A percentile compares a stretch with the other conserved stretches of the same genome.
phyloP scores from a whole-genome alignment of 148 eudicot species.

The Pouteria glomerata region DNA sequence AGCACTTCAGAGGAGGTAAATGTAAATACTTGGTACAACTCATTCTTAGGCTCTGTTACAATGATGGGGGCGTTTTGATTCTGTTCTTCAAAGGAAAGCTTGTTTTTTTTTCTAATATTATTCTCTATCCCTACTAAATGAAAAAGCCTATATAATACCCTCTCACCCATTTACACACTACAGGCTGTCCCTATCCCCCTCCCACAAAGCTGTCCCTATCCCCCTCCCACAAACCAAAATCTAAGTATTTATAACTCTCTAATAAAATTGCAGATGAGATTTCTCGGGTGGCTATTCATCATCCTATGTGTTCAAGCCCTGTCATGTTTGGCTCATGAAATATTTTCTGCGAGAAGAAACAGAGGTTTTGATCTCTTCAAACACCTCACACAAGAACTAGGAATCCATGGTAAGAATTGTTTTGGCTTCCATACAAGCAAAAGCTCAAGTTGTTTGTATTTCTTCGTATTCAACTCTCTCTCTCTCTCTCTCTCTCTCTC shows the following conservation, averaged over 20 bases:
- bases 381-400: background rate
- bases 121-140: background rate
- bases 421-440: background rate
- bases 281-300: conserved; percentile 13
- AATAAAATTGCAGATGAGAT: background rate
- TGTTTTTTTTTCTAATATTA: background rate
- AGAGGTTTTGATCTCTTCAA: background rate
- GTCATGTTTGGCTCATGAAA: conserved; percentile 1
- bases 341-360: background rate
- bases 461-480: background rate
- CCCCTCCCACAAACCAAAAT: background rate
- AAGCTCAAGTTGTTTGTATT: background rate
- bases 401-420: background rate
- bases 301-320: conserved; percentile 9
- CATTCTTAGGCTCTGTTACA: no score
- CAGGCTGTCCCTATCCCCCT: background rate
- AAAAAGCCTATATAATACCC: background rate
- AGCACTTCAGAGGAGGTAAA: no score
- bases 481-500: background rate
- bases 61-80: no score
- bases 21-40: no score
- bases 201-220: background rate
- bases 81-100: no score
- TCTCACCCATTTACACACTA: background rate
- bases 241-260: background rate